A percentile compares a stretch with the other conserved stretches of the same genome.
Evolutionary conservation across 225 moss, liverwort and hornwort genomes (phyloP).

Genomic region (Marchantia polymorpha): DNA sequence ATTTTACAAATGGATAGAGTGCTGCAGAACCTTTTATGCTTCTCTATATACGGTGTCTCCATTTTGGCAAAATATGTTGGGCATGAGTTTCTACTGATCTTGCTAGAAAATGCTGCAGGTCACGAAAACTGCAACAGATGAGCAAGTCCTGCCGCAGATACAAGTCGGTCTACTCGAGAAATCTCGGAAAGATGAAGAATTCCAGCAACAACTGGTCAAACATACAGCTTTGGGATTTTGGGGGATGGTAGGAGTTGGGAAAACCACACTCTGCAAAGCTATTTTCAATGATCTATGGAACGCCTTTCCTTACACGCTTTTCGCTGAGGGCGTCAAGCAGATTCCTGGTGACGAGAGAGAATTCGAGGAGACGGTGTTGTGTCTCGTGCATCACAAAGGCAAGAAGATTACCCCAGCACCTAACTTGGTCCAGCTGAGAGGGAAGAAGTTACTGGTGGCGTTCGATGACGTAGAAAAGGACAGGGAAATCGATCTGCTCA

Average conservation of each 20-base stretch:
- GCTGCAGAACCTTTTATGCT: no score
- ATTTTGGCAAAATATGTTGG: no score
- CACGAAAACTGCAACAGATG: background rate
- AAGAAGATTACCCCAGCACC: background rate
- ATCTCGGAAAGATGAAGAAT: background rate
- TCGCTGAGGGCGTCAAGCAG: background rate
- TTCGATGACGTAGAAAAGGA: background rate
- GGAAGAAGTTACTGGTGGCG: background rate
- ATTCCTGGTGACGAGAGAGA: background rate
- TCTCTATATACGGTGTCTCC: no score
- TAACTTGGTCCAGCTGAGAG: background rate
- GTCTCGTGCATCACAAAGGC: background rate
- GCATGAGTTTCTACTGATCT: background rate
- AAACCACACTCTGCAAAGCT: background rate
- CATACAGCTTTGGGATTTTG: background rate
- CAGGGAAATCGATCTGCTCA: background rate
- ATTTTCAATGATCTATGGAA: background rate
- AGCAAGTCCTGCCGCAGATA: background rate
- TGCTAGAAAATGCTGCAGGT: background rate
- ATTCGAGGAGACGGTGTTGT: background rate
- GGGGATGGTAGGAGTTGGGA: conserved; percentile 6
- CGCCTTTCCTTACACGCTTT: background rate
- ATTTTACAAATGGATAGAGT: no score
- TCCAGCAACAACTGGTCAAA: background rate
- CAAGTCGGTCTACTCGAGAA: background rate